Conservation (phyloP, 2,329 filamentous ascomycete genomes). For the Metarhizium album region DNA sequence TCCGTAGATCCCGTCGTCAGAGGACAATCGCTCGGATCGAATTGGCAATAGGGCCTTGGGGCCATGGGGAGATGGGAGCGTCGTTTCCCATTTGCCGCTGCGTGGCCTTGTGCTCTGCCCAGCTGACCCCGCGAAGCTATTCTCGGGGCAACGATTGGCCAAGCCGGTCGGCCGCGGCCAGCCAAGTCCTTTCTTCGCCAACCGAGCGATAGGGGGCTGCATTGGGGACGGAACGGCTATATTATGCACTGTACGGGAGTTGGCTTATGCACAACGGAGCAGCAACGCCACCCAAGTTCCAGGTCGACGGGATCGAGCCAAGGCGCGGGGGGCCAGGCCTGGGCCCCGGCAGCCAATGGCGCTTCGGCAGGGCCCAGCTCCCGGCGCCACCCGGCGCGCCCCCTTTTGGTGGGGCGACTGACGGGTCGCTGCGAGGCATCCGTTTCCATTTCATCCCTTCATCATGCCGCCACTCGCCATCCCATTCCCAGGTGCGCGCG, state of each 20-base stretch:
- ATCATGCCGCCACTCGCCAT: background rate
- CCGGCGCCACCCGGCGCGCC: conserved; percentile 7
- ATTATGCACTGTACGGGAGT: too few species aligned
- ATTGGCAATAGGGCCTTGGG: too few species aligned
- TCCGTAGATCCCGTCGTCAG: too few species aligned
- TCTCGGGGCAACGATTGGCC: conserved; percentile 4
- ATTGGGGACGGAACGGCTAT: too few species aligned
- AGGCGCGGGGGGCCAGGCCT: conserved; percentile 5
- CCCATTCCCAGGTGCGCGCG: too few species aligned
- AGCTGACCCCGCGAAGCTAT: conserved; percentile 6
- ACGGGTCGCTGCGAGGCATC: background rate
- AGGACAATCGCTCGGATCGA: too few species aligned
- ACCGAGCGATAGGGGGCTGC: too few species aligned
- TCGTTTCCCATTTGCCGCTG: conserved; percentile 3
- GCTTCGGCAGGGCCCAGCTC: conserved; percentile 6
- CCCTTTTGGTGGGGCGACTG: background rate
- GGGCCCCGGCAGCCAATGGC: conserved; percentile 5
- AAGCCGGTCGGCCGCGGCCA: too few species aligned
- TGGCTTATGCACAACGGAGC: too few species aligned
- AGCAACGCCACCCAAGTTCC: conserved; percentile 6
- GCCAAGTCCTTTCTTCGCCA: too few species aligned
- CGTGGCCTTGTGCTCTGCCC: conserved; percentile 1
- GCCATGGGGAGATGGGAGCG: too few species aligned
- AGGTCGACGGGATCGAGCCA: conserved; percentile 2
- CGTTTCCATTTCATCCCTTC: too few species aligned